Percentiles rank a stretch among this genome's conserved stretches.
phyloP scores from a whole-genome alignment of 1,139 yeast species.

The Williopsis jadinii region DNA sequence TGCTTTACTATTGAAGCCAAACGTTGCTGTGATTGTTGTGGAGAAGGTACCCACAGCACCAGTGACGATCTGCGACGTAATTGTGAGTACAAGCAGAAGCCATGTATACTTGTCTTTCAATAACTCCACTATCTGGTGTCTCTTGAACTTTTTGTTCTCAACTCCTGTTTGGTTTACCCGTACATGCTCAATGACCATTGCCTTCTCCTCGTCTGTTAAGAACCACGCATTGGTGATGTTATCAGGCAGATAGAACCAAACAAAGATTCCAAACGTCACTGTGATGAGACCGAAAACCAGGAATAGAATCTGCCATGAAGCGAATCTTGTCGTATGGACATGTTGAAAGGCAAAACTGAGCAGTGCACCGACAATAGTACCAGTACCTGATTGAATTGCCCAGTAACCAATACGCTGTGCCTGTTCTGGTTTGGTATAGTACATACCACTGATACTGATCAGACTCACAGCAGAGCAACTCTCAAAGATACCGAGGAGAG shows the following conservation, averaged over 20 bases:
- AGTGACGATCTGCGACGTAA: conserved; percentile 31
- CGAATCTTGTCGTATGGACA: conserved; percentile 11
- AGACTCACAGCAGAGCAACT: conserved; percentile 44
- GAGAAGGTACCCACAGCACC: conserved; percentile 28
- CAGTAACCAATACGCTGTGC: conserved; percentile 33
- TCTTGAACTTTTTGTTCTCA: conserved; percentile 37
- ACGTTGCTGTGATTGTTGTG: conserved; percentile 31
- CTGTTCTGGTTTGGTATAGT: conserved; percentile 46
- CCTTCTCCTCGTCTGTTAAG: conserved; percentile 32
- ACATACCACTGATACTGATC: conserved; percentile 45
- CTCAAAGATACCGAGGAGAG: conserved; percentile 41
- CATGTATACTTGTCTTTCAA: conserved; percentile 40
- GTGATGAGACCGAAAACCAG: conserved; percentile 37
- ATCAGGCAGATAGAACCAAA: conserved; percentile 28
- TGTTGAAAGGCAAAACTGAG: conserved; percentile 36
- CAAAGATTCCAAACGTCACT: conserved; percentile 35
- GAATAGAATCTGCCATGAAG: conserved; percentile 37
- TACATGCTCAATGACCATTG: conserved; percentile 33
- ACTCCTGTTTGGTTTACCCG: conserved; percentile 37
- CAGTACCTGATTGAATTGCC: conserved; percentile 37
- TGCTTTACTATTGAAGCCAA: conserved; percentile 30
- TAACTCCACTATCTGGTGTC: conserved; percentile 36
- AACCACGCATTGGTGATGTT: conserved; percentile 35
- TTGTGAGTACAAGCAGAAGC: conserved; percentile 29
- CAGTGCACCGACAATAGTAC: conserved; percentile 35